Conservation (phyloP, 169 alveolate genomes). For the Plasmodium falciparum region DNA sequence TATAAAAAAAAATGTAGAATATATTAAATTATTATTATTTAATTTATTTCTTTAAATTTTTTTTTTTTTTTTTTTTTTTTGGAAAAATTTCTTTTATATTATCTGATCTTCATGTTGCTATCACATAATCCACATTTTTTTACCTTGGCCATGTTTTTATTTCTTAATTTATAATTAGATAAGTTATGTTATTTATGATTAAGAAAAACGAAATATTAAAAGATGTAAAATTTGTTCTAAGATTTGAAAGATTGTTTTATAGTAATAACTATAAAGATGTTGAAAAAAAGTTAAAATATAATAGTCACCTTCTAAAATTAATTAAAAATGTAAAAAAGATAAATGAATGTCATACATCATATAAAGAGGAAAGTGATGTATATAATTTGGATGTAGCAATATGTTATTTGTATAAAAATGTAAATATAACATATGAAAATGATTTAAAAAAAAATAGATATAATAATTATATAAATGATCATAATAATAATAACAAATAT, state of each 20-base stretch:
- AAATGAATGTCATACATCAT: neutral
- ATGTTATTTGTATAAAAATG: conserved; percentile 51
- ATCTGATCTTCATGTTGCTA: neutral
- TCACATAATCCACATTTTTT: neutral
- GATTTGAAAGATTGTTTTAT: conserved; percentile 10
- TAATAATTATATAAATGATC: neutral
- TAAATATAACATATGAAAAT: conserved; percentile 14
- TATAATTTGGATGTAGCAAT: conserved; percentile 17
- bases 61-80: neutral
- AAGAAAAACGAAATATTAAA: neutral
- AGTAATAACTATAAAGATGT: conserved; percentile 20
- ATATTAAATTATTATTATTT: neutral
- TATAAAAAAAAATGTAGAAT: too few relatives aligned
- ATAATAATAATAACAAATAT: neutral
- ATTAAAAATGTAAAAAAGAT: conserved; percentile 27
- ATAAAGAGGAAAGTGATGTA: neutral
- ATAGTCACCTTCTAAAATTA: conserved; percentile 22
- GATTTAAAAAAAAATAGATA: conserved; percentile 1
- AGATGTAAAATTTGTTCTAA: conserved; percentile 7
- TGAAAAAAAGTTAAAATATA: conserved; percentile 36
- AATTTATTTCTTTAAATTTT: neutral
- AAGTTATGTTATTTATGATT: neutral
- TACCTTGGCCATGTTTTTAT: neutral
- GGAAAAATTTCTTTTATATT: neutral
- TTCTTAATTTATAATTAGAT: neutral